Base-by-base conservation (phyloP, 495 filamentous ascomycete genomes). In the Collariella sp. region DNA sequence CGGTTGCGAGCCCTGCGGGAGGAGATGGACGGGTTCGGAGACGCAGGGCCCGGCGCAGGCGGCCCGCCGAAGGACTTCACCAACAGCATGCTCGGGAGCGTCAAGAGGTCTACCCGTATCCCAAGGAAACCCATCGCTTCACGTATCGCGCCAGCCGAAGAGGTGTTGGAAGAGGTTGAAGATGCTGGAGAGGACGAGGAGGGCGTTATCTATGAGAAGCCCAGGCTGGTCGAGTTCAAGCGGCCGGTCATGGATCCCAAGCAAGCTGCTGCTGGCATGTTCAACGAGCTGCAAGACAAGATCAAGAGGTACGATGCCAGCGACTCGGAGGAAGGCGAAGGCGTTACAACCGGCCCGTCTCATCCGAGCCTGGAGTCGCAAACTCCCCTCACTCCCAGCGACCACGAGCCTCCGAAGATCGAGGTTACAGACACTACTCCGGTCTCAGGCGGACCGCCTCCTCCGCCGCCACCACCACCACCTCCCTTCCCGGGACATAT, bases 1-100 rank as follows among this genome's bases (percentile, higher is more conserved):
- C 82, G 89, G 65, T 68, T 98, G 31, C 86, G 93, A 56, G 93
- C 95, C 59, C 74, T 97, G 20, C 85, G 93, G 29, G 94, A 96
- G 69, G 81, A 86, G 67, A 98, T 98, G 93, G 94, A 97, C 50
- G 88, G 80, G 73, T 60, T 72, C 67, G 70, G 56, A 2, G 65
- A 62, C 62, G 75, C 42, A 19, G 58, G 56, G 19, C 22, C 41
- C 15, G 49, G 55, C 42, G 20, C 58, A 38, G 59, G 60, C 65
- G 57, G 59, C 18, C 61, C 55, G 33, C 64, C 62, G 5, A 52
- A 60, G 7, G 71, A 74, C 50, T 71, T 72, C 50, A 77, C 70
- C 53, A 72, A 76, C 60, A 80, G 81, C 45, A 78, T 85, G 57
- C 73, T 89, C 46, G 84, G 85, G 29, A 85, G 81, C 49, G 82